phyloP scores from a whole-genome alignment of 2,329 filamentous ascomycete species.

The Fonsecaea erecta region DNA sequence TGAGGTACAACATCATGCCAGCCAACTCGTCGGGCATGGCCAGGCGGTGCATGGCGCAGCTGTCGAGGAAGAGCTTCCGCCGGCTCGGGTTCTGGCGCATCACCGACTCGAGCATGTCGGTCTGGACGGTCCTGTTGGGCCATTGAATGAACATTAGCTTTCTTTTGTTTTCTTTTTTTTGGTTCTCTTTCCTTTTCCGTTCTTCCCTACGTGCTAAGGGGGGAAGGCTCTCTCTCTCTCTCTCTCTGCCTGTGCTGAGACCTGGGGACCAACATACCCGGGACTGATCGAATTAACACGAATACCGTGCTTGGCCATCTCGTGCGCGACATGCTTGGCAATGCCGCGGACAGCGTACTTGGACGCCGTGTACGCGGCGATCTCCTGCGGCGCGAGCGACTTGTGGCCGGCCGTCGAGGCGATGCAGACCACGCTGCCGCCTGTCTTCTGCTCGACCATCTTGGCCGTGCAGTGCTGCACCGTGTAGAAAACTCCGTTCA shows the following conservation, averaged over 20 bases:
- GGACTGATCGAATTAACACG: conserved; percentile 41
- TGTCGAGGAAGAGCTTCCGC: conserved; percentile 10
- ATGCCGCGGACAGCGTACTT: conserved; percentile 52
- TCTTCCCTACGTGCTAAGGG: no score
- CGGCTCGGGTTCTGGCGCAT: conserved; percentile 5
- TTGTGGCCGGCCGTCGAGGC: conserved; percentile 20
- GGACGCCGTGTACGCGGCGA: conserved; percentile 42
- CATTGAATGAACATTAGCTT: neutral
- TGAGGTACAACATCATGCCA: conserved; percentile 18
- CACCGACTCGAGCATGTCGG: conserved; percentile 18
- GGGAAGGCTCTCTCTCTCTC: no score
- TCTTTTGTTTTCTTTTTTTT: neutral
- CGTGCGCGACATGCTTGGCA: conserved; percentile 46
- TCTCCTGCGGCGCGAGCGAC: conserved; percentile 41
- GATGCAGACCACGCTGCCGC: conserved; percentile 33
- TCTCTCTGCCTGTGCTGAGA: no score
- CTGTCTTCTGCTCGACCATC: conserved; percentile 17
- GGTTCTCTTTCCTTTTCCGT: no score
- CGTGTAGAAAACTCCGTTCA: conserved; percentile 20
- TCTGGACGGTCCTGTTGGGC: conserved; percentile 16
- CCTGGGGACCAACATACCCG: conserved; percentile 35
- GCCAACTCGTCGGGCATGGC: conserved; percentile 8
- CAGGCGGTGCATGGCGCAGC: conserved; percentile 9
- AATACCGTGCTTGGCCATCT: conserved; percentile 43
- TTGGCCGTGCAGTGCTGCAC: conserved; percentile 16